Evolutionary conservation across 2,329 filamentous ascomycete species (phyloP).

Genomic region (Sarocladium brachiariae): DNA sequence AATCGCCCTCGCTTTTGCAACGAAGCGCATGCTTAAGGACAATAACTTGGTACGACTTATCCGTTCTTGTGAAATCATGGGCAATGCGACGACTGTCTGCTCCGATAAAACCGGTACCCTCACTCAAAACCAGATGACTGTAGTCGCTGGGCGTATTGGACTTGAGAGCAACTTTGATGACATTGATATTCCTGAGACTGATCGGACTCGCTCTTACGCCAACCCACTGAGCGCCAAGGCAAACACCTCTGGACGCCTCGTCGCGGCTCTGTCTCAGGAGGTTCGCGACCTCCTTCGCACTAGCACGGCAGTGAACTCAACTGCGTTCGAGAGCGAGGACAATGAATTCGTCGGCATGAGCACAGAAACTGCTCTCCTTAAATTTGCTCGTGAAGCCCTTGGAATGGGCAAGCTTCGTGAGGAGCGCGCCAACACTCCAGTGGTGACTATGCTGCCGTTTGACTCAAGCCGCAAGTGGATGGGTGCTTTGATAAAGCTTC

Average conservation of each 20-base stretch:
- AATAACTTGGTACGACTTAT: conserved; percentile 48
- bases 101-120: conserved; percentile 55
- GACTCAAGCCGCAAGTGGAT: conserved; percentile 47
- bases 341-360: conserved; percentile 46
- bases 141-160: conserved; percentile 45
- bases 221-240: not conserved
- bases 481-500: conserved; percentile 42
- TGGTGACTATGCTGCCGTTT: conserved; percentile 44
- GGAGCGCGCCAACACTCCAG: conserved; percentile 34
- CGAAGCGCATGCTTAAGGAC: conserved; percentile 49
- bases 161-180: conserved; percentile 18
- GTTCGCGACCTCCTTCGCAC: not conserved
- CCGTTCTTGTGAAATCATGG: conserved; percentile 49
- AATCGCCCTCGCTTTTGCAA: conserved; percentile 48
- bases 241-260: conserved; percentile 20
- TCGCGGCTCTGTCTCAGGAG: conserved; percentile 1
- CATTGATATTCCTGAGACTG: conserved; percentile 12
- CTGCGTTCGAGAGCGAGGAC: conserved; percentile 44
- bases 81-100: conserved; percentile 50
- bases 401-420: conserved; percentile 38
- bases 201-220: not conserved
- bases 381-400: conserved; percentile 40
- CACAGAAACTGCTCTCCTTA: conserved; percentile 46
- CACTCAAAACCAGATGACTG: conserved; percentile 50
- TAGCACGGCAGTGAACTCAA: conserved; percentile 45